Evolutionary conservation across 768 basidiomycete genomes (phyloP).

Genomic region (Coprinopsis strossmayeri): DNA sequence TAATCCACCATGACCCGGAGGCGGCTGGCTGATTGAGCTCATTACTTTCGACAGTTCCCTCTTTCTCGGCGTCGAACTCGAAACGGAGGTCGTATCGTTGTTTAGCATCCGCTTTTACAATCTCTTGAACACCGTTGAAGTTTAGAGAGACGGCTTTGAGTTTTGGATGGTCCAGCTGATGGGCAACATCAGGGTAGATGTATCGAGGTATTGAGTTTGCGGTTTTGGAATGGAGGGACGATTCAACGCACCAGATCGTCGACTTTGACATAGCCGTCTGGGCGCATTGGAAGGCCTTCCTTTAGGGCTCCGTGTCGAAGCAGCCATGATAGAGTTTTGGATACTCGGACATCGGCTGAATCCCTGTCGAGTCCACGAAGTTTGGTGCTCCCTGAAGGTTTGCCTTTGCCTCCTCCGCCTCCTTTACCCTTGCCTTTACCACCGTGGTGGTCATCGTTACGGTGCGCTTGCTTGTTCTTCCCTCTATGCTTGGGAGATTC

Average conservation of each 20-base stretch:
- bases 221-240: neutral
- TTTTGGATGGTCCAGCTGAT: conserved; percentile 10
- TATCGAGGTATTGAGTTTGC: neutral
- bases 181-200: no score
- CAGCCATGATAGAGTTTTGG: conserved; percentile 86
- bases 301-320: conserved; percentile 85
- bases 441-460: neutral
- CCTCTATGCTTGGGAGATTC: neutral
- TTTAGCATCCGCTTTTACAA: conserved; percentile 66
- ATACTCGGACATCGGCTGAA: conserved; percentile 60
- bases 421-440: conserved; percentile 4
- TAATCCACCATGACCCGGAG: conserved; percentile 60
- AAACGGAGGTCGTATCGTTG: conserved; percentile 49
- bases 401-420: neutral
- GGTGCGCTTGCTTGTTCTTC: neutral
- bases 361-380: conserved; percentile 58
- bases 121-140: conserved; percentile 41
- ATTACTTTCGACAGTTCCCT: neutral
- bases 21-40: neutral
- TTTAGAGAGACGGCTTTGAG: conserved; percentile 51
- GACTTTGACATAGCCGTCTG: conserved; percentile 83
- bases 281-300: conserved; percentile 67
- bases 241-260: conserved; percentile 64
- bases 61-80: conserved; percentile 28
- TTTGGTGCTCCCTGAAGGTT: conserved; percentile 24